Percentiles rank a stretch among this genome's conserved stretches.
Evolutionary conservation across 2,329 filamentous ascomycete species (phyloP).

Genomic region (Fusarium austroafricanum): DNA sequence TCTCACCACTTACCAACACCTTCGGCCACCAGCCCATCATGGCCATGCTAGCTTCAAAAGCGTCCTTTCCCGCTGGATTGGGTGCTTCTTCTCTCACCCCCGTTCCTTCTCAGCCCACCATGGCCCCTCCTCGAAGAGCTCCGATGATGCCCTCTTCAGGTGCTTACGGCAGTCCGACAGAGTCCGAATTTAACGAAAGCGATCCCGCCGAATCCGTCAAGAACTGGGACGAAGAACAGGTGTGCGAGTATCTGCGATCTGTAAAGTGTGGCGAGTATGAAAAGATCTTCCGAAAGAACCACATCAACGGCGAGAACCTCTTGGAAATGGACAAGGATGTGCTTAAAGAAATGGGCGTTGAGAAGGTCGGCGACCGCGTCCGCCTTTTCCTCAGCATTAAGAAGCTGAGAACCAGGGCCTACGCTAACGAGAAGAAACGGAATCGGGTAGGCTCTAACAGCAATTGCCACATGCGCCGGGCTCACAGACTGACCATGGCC

Average conservation of each 20-base stretch:
- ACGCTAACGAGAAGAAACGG: constrained; percentile 82
- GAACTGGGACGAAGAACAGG: constrained; percentile 91
- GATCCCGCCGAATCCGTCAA: constrained; percentile 80
- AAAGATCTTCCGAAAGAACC: constrained; percentile 87
- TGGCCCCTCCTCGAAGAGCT: constrained; percentile 64
- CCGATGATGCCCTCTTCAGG: constrained; percentile 61
- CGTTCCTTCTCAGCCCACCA: constrained; percentile 60
- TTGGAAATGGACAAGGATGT: constrained; percentile 97
- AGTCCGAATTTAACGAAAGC: constrained; percentile 90
- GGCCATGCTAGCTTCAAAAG: constrained; percentile 84
- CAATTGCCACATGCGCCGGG: not conserved
- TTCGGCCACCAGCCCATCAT: constrained; percentile 55
- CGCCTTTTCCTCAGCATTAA: constrained; percentile 89
- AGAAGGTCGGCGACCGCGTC: constrained; percentile 96
- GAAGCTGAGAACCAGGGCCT: constrained; percentile 80
- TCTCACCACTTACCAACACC: constrained; percentile 5
- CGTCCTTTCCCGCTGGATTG: constrained; percentile 71
- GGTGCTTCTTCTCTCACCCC: constrained; percentile 61
- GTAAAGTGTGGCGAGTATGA: constrained; percentile 97
- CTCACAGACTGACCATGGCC: constrained; percentile 16
- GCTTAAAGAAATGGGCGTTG: constrained; percentile 97
- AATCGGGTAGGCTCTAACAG: constrained; percentile 75
- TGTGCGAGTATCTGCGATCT: constrained; percentile 88
- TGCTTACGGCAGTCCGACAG: constrained; percentile 82
- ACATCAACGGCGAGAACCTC: constrained; percentile 97